These are phyloP conservation scores for Russula earlei DNA, from an alignment of 768 basidiomycete genomes.

Conservation along the genomic window DNA sequence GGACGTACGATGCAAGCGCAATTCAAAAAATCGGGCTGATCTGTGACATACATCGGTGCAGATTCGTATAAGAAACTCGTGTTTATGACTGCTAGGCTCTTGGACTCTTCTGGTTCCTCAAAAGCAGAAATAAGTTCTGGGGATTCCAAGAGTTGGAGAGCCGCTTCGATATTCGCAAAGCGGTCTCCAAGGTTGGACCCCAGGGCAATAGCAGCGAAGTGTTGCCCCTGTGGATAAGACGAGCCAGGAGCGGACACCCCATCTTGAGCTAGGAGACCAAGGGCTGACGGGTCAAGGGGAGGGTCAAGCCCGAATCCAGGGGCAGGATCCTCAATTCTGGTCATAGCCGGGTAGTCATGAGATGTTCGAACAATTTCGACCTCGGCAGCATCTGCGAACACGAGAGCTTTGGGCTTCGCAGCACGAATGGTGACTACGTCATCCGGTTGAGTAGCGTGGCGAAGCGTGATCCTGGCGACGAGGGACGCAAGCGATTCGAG, in stretches of 20 bases:
- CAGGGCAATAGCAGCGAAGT: constrained; percentile 60
- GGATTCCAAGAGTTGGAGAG: constrained; percentile 62
- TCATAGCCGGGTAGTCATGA: constrained; percentile 29
- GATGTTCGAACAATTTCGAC: constrained; percentile 46
- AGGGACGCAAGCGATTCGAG: constrained; percentile 72
- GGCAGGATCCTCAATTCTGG: not conserved
- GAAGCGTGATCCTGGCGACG: constrained; percentile 47
- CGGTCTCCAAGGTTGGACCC: constrained; percentile 90
- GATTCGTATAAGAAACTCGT: constrained; percentile 93
- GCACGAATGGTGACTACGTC: constrained; percentile 42
- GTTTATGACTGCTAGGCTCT: constrained; percentile 41
- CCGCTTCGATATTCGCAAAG: constrained; percentile 70
- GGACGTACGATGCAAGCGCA: constrained; percentile 77
- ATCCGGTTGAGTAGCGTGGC: constrained; percentile 18
- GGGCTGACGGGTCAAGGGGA: not conserved
- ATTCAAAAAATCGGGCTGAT: constrained; percentile 85
- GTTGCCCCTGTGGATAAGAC: constrained; percentile 9
- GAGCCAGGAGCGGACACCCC: not conserved
- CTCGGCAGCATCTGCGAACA: constrained; percentile 55
- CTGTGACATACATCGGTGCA: constrained; percentile 88
- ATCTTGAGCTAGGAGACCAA: not conserved
- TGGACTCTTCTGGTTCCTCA: constrained; percentile 23
- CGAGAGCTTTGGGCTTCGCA: constrained; percentile 64
- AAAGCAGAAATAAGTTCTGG: constrained; percentile 25
- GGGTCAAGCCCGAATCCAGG: constrained; percentile 11